These are phyloP conservation scores for Cairneyella variabilis DNA, from an alignment of 495 filamentous ascomycete genomes.

Conservation along the genomic window DNA sequence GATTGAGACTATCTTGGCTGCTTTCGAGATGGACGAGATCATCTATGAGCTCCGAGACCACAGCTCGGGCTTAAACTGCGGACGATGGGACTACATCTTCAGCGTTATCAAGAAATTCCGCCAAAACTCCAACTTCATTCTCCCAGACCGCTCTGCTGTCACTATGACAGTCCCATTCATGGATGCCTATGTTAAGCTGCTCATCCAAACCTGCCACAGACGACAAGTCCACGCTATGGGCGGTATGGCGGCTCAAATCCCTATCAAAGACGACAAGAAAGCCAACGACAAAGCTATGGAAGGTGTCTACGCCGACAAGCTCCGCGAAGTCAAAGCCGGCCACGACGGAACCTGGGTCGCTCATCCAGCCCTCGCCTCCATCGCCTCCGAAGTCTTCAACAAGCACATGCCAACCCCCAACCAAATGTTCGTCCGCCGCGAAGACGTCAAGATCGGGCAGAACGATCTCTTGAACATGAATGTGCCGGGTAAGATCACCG, in stretches of 20 bases:
- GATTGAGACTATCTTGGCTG: slow-evolving; percentile 96
- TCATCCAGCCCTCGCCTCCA: slow-evolving; percentile 85
- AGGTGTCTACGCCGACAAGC: slow-evolving; percentile 88
- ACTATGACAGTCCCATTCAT: slow-evolving; percentile 99
- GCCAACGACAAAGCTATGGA: slow-evolving; percentile 96
- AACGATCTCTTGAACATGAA: slow-evolving; percentile 99
- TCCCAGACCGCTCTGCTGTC: slow-evolving; percentile 85
- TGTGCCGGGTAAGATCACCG: slow-evolving; percentile 88
- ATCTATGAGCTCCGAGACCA: slow-evolving; percentile 99
- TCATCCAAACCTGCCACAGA: slow-evolving; percentile 96
- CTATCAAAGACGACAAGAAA: slow-evolving; percentile 87
- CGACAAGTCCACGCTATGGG: slow-evolving; percentile 98
- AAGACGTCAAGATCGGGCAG: slow-evolving; percentile 81
- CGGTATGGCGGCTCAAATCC: slow-evolving; percentile 98
- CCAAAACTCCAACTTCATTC: slow-evolving; percentile 84
- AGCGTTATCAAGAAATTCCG: slow-evolving; percentile 99
- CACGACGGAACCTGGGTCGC: slow-evolving; percentile 98
- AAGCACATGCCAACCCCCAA: slow-evolving; percentile 98
- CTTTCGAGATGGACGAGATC: slow-evolving; percentile 99
- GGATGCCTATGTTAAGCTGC: slow-evolving; percentile 92
- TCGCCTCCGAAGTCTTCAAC: slow-evolving; percentile 95
- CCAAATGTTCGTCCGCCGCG: slow-evolving; percentile 85
- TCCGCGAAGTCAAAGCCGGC: slow-evolving; percentile 90
- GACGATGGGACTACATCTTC: slow-evolving; percentile 99
- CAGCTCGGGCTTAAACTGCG: slow-evolving; percentile 94